These are phyloP conservation scores for Cocos nucifera DNA, from an alignment of 176 grass and related monocot species.

Conservation along the genomic window DNA sequence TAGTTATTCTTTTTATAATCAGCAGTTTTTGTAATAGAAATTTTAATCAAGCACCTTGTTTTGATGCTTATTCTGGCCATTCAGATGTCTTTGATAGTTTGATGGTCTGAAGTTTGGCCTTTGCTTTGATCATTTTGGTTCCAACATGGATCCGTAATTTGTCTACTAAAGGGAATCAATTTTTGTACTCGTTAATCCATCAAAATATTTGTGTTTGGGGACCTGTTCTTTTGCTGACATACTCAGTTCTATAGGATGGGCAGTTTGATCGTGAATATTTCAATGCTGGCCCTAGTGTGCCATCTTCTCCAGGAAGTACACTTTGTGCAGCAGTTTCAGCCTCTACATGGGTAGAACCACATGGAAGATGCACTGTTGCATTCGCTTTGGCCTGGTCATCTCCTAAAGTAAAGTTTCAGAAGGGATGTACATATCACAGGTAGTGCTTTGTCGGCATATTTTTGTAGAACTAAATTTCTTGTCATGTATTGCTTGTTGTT, in stretches of 20 bases:
- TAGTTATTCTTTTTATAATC: conserved; percentile 22
- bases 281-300: conserved; percentile 45
- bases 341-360: conserved; percentile 90
- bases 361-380: conserved; percentile 73
- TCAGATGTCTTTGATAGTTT: too few species aligned
- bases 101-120: too few species aligned
- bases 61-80: too few species aligned
- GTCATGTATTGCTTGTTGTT: too few species aligned
- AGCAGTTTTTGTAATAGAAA: too few species aligned
- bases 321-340: conserved; percentile 89
- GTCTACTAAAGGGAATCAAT: too few species aligned
- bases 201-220: too few species aligned
- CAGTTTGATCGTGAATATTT: conserved; percentile 81
- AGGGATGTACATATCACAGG: conserved; percentile 75
- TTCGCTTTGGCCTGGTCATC: conserved; percentile 87
- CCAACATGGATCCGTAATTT: too few species aligned
- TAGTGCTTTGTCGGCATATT: conserved; percentile 12
- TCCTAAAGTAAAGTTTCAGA: conserved; percentile 86
- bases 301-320: conserved; percentile 59
- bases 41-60: too few species aligned
- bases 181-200: too few species aligned
- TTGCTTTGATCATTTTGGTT: too few species aligned
- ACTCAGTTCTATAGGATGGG: conserved; percentile 43
- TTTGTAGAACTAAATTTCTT: background rate
- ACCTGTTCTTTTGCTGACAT: background rate